These are phyloP conservation scores for Auxenochlorella pyrenoidosa DNA, from an alignment of 139 green algal species.

Conservation along the genomic window DNA sequence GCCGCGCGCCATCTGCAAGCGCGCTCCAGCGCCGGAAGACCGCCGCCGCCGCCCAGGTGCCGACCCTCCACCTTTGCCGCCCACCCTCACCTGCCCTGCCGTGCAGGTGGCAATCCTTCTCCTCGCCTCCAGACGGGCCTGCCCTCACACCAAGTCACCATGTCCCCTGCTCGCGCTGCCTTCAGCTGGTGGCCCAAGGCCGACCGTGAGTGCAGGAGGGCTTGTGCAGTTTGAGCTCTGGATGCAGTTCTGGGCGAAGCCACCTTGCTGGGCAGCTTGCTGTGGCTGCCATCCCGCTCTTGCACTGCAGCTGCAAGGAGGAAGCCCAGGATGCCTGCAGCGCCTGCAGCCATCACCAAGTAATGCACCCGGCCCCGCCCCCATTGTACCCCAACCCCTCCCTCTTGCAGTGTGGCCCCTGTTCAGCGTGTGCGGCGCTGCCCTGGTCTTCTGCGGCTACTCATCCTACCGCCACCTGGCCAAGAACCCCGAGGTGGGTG, in stretches of 20 bases:
- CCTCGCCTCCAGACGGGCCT: too few species aligned
- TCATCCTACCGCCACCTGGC: neutral
- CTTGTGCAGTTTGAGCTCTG: neutral
- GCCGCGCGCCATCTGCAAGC: too few species aligned
- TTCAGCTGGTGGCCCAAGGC: conserved; percentile 6
- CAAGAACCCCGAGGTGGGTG: conserved; percentile 26
- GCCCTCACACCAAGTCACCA: neutral
- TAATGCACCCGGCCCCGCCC: too few species aligned
- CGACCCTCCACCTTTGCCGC: too few species aligned
- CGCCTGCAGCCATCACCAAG: neutral
- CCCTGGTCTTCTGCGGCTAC: neutral
- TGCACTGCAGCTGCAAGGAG: neutral
- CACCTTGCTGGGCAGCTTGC: neutral
- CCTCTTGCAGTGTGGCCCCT: conserved; percentile 19
- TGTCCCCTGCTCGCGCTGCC: neutral
- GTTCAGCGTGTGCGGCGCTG: neutral
- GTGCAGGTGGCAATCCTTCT: too few species aligned
- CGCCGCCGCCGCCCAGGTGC: too few species aligned
- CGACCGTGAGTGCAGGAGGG: neutral
- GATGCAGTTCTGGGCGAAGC: too few species aligned
- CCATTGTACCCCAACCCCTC: too few species aligned
- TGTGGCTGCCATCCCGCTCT: neutral
- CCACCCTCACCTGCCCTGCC: too few species aligned
- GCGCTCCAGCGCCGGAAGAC: too few species aligned
- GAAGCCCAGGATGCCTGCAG: neutral